Conservation (phyloP, 495 filamentous ascomycete genomes). For the Penicillium parvum region DNA sequence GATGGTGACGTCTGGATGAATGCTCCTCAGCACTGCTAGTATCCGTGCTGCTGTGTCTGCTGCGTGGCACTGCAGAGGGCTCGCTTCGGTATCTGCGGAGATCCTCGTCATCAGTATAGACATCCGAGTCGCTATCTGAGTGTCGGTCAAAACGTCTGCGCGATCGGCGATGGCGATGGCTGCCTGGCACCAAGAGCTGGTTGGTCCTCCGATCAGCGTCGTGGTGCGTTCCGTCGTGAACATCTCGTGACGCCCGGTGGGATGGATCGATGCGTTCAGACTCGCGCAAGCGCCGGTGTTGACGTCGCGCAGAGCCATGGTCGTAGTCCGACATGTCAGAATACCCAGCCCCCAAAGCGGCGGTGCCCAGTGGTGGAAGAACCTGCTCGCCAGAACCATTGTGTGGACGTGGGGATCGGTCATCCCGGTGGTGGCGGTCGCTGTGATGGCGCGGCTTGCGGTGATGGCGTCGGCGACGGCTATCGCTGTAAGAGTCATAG, state of each 20-base stretch:
- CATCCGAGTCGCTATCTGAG: constrained; percentile 28
- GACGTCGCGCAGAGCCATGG: constrained; percentile 12
- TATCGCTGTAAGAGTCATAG: constrained; percentile 29
- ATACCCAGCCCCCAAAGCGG: constrained; percentile 35
- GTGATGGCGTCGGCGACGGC: constrained; percentile 10
- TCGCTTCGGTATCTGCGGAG: constrained; percentile 34
- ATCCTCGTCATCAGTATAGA: constrained; percentile 36
- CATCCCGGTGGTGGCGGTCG: constrained; percentile 24
- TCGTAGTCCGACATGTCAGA: constrained; percentile 37
- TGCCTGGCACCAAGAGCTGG: constrained; percentile 16
- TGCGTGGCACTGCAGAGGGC: constrained; percentile 21
- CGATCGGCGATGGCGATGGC: constrained; percentile 24
- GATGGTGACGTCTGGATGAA: constrained; percentile 6
- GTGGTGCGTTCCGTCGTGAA: constrained; percentile 1
- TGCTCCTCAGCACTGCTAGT: constrained; percentile 17
- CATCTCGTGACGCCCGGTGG: constrained; percentile 13
- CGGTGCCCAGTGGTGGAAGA: constrained; percentile 34
- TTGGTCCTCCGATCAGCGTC: constrained; percentile 15
- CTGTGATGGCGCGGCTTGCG: constrained; percentile 23
- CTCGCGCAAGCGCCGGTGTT: constrained; percentile 10
- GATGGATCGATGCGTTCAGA: constrained; percentile 10
- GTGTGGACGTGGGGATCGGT: constrained; percentile 21
- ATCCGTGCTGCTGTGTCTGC: constrained; percentile 23
- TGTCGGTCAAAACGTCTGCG: constrained; percentile 30
- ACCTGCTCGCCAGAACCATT: constrained; percentile 14